Conservation (phyloP, 306 rosid species). For the Sophora flavescens region DNA sequence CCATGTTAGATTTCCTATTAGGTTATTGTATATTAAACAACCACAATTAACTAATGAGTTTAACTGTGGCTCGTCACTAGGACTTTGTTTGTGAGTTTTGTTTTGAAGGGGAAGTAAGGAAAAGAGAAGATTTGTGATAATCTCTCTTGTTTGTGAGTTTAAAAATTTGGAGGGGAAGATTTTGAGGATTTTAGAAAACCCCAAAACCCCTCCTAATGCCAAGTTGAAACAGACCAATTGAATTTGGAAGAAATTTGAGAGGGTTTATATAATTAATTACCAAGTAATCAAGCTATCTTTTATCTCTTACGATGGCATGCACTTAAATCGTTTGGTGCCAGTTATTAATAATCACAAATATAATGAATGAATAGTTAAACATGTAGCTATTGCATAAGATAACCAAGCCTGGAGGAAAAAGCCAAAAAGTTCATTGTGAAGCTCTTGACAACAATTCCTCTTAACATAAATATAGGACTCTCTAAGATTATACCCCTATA, state of each 20-base stretch:
- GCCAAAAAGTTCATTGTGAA: constrained; percentile 41
- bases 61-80: too few species aligned
- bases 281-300: neutral
- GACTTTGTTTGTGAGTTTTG: too few species aligned
- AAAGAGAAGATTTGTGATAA: too few species aligned
- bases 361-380: neutral
- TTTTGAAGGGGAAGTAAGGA: too few species aligned
- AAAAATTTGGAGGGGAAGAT: too few species aligned
- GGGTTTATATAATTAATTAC: constrained; percentile 1
- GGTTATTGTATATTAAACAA: constrained; percentile 2
- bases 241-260: constrained; percentile 27
- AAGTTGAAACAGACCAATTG: constrained; percentile 37
- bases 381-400: constrained; percentile 2
- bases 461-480: constrained; percentile 5
- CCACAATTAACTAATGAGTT: constrained; percentile 19
- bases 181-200: too few species aligned
- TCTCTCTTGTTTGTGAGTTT: too few species aligned
- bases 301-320: neutral
- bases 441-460: constrained; percentile 16
- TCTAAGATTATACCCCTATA: constrained; percentile 25
- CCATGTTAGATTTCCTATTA: constrained; percentile 28
- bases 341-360: neutral
- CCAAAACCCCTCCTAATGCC: too few species aligned
- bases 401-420: constrained; percentile 35
- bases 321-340: constrained; percentile 3